phyloP scores from a whole-genome alignment of 169 alveolate genomes.

The Toxoplasma gondii region DNA sequence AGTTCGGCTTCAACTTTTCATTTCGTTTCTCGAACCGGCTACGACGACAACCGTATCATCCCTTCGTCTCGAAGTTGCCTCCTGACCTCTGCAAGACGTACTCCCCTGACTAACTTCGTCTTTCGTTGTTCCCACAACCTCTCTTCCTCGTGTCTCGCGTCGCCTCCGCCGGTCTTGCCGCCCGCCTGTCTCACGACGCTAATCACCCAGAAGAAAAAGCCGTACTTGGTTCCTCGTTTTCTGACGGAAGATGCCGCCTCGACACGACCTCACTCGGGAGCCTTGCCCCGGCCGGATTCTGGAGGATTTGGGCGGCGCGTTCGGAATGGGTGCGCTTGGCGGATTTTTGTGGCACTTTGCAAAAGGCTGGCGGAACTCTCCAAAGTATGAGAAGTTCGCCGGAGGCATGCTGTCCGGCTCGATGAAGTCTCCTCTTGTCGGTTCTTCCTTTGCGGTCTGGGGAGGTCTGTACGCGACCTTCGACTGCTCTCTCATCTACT shows the following conservation, averaged over 20 bases:
- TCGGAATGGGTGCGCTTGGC: constrained; percentile 95
- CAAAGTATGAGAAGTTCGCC: constrained; percentile 85
- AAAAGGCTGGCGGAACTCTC: constrained; percentile 93
- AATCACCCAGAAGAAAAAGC: too few species aligned
- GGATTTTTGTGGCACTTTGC: constrained; percentile 94
- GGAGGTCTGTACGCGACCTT: constrained; percentile 95
- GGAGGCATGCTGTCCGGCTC: constrained; percentile 94
- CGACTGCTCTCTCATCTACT: constrained; percentile 92
- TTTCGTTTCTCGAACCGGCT: too few species aligned
- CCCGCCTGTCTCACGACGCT: not conserved
- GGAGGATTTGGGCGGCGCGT: constrained; percentile 97
- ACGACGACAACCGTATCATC: too few species aligned
- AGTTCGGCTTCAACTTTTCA: too few species aligned
- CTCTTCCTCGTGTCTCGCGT: not conserved
- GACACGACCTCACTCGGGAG: constrained; percentile 87
- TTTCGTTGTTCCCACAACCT: too few species aligned
- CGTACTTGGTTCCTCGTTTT: not conserved
- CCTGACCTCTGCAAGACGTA: too few species aligned
- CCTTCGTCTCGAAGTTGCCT: too few species aligned
- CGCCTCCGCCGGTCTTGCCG: not conserved
- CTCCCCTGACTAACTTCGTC: too few species aligned
- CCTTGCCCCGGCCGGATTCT: constrained; percentile 97
- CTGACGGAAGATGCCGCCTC: constrained; percentile 43
- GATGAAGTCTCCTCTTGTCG: constrained; percentile 93
- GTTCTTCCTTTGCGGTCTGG: constrained; percentile 96